Percentiles rank a stretch among this genome's conserved stretches.
These are phyloP conservation scores for Suillus placidus DNA, from an alignment of 768 basidiomycete species.

Conservation along the genomic window DNA sequence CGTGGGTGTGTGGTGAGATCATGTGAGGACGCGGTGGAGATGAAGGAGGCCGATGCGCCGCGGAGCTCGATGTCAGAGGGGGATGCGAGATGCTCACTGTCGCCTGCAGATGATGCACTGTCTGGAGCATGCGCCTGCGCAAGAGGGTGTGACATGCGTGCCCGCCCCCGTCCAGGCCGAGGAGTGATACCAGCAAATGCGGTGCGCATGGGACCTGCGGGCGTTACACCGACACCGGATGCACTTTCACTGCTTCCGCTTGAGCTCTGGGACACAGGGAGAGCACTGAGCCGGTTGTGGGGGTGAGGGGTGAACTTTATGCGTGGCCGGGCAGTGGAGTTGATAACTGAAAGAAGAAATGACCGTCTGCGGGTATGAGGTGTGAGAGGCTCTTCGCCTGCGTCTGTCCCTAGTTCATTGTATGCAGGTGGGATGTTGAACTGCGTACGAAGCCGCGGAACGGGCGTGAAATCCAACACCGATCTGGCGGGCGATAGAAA, in stretches of 20 bases:
- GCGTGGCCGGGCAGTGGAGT: constrained; percentile 77
- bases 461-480: constrained; percentile 59
- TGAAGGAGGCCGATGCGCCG: constrained; percentile 64
- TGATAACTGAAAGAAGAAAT: constrained; percentile 82
- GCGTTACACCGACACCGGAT: constrained; percentile 33
- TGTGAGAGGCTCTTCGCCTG: constrained; percentile 51
- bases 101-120: constrained; percentile 37
- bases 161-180: constrained; percentile 48
- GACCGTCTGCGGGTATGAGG: constrained; percentile 75
- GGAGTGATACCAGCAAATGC: constrained; percentile 71
- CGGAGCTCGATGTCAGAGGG: constrained; percentile 47
- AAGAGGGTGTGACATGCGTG: constrained; percentile 65
- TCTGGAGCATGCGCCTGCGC: constrained; percentile 52
- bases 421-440: constrained; percentile 55
- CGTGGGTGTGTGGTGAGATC: constrained; percentile 80
- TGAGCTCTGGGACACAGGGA: constrained; percentile 52
- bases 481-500: constrained; percentile 61
- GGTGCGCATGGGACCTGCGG: constrained; percentile 43
- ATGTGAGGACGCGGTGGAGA: constrained; percentile 86
- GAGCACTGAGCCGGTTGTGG: constrained; percentile 56
- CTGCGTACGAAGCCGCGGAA: constrained; percentile 61
- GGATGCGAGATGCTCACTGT: constrained; percentile 28
- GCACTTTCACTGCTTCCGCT: constrained; percentile 37
- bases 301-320: constrained; percentile 52
- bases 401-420: constrained; percentile 38